A percentile compares a stretch with the other conserved stretches of the same genome.
Conservation (phyloP, 805 yeast genomes). For the Candida maesae region DNA sequence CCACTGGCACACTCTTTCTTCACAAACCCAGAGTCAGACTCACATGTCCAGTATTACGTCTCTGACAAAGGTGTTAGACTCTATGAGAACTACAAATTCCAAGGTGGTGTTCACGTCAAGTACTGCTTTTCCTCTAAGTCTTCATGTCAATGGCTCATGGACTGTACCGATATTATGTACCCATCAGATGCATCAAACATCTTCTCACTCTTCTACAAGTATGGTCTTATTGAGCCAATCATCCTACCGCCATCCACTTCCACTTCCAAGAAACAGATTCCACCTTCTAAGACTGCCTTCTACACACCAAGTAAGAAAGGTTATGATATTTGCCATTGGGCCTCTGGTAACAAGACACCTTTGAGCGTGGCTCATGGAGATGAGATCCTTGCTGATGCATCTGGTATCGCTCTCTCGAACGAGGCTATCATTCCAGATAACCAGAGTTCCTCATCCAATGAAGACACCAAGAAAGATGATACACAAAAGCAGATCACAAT, state of each 20-base stretch:
- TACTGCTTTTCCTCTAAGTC: constrained; percentile 72
- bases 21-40: constrained; percentile 84
- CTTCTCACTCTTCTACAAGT: constrained; percentile 45
- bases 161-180: constrained; percentile 72
- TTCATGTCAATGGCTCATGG: constrained; percentile 82
- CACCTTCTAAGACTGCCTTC: constrained; percentile 35
- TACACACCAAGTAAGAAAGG: constrained; percentile 45
- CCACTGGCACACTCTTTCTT: constrained; percentile 76
- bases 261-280: constrained; percentile 27
- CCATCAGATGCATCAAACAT: constrained; percentile 49
- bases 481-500: constrained; percentile 12
- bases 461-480: constrained; percentile 3
- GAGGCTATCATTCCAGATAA: constrained; percentile 11
- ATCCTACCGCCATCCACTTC: constrained; percentile 33
- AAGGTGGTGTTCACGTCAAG: constrained; percentile 28
- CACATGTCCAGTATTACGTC: constrained; percentile 75
- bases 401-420: constrained; percentile 19
- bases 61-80: constrained; percentile 63
- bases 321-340: constrained; percentile 36
- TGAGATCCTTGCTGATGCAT: constrained; percentile 11
- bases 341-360: constrained; percentile 1
- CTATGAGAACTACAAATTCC: constrained; percentile 39
- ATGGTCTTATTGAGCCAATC: constrained; percentile 46
- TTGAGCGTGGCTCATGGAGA: constrained; percentile 18
- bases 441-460: constrained; percentile 16